Base-by-base conservation (phyloP, 306 rosid species). In the Begonia fuchsioides region DNA sequence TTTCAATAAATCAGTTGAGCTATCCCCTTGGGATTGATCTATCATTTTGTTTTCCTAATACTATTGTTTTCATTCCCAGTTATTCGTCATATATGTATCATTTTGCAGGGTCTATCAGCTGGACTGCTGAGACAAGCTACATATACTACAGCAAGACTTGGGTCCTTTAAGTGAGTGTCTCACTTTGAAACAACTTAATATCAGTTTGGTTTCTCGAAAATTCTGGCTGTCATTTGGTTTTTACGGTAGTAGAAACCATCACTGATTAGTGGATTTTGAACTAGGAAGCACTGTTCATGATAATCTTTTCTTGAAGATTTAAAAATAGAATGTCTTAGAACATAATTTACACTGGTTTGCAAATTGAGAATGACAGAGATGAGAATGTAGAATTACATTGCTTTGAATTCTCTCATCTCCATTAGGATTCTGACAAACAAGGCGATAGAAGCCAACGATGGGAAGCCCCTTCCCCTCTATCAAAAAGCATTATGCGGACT, bases 41-140 rank as follows among this genome's bases (percentile, higher is more conserved):
- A 26, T 26, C 35, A 26, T 26, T 26, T 26, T 26, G 35, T 2
- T 26, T 26, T 26, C 8, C 35, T 4, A 1, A 26, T 26, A 26
- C 35, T 26, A 26, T 26, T 26, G 35, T 26, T 26, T 26, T 26
- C 35, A 26, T 26, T 26, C 35, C 35, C 8, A 26, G 35, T 26
- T 26, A 3, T 26, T 26, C 7, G 7, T 26, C 35, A 26, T 26
- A 2, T 26, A 26, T 5, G 35, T 26, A 41, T 54, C 61, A 39
- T 51, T 63, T 43, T 56, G 68, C 73, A 90, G 98, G 98, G 95
- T 64, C 78, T 90, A 13, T 85, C 98, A 12, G 98, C 98, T 38
- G 98, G 98, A 51, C 67, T 90, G 19, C 85, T 90, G 53, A 82
- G 98, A 63, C 98, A 90, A 67, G 98, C 98, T 61, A 90, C 98